Base-by-base conservation (phyloP, 441 rosid species). In the Pelargonium citronellum region DNA sequence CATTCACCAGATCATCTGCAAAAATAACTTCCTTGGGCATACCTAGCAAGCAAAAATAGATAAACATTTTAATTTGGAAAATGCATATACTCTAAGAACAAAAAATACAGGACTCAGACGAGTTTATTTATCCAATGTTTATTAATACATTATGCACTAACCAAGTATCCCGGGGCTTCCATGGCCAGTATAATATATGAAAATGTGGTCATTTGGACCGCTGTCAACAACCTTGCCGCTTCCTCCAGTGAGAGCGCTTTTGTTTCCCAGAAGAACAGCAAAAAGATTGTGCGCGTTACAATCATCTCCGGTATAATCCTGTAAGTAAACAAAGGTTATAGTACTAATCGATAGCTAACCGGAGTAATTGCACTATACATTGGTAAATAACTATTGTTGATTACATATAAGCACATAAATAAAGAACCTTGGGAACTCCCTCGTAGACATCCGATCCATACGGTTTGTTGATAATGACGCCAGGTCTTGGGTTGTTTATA, bases 121-220 rank as follows among this genome's bases (percentile, higher is more conserved):
- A 30, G 30, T 27, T 27, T 27, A 27, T 27, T 27, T 27, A 27
- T 27, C 30, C 30, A 27, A 27, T 27, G 30, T 27, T 27, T 27
- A 27, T 27, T 27, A 27, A 4, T 27, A 27, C 30, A 6, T 0
- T 44, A 44, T 10, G 4, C 61, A 69, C 80, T 64, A 47, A 87
- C 95, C 76, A 64, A 87, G 69, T 10, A 73, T 7, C 1, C 91
- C 92, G 8, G 95, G 72, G 69, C 81, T 39, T 4, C 95, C 95
- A 80, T 87, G 92, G 46, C 87, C 95, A 64, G 86, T 55, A 64
- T 85, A 89, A 70, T 78, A 87, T 39, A 89, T 80, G 77, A 89
- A 89, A 57, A 89, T 68, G 41, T 73, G 70, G 75, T 86, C 95
- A 73, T 81, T 66, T 9, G 88, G 88, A 64, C 88, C 85, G 74